These are phyloP conservation scores for Phialemonium atrogriseum DNA, from an alignment of 2,329 filamentous ascomycete species.

Conservation along the genomic window DNA sequence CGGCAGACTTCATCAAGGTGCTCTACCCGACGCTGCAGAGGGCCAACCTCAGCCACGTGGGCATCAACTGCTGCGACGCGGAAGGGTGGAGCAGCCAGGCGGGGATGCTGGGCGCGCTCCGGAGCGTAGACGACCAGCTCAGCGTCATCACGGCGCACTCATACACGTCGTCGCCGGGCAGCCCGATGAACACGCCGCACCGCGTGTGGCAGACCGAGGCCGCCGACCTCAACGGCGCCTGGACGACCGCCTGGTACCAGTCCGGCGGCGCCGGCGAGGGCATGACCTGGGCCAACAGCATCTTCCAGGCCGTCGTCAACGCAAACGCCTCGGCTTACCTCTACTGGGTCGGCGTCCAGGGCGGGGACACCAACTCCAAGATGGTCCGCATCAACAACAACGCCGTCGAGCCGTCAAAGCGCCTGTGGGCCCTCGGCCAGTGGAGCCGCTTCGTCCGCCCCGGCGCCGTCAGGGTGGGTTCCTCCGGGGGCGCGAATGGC, in stretches of 20 bases:
- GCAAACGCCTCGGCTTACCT: constrained; percentile 35
- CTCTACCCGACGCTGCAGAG: constrained; percentile 29
- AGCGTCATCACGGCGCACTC: constrained; percentile 32
- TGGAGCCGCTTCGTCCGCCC: constrained; percentile 22
- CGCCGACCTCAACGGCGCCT: constrained; percentile 30
- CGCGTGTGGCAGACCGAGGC: constrained; percentile 40
- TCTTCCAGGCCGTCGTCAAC: constrained; percentile 32
- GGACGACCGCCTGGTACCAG: constrained; percentile 31
- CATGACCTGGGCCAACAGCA: constrained; percentile 37
- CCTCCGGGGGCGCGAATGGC: constrained; percentile 11
- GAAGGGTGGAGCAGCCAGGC: constrained; percentile 9
- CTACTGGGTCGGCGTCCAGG: constrained; percentile 31
- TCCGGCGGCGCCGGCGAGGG: constrained; percentile 33
- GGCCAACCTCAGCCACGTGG: constrained; percentile 20
- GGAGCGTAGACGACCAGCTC: constrained; percentile 27
- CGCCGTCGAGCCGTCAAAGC: constrained; percentile 15
- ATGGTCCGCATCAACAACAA: constrained; percentile 15
- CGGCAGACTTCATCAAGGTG: constrained; percentile 26
- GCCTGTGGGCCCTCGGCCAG: constrained; percentile 20
- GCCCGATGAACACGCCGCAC: constrained; percentile 22
- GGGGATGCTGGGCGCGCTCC: constrained; percentile 19
- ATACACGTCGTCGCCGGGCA: constrained; percentile 31
- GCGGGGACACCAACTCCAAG: constrained; percentile 18
- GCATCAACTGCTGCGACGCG: constrained; percentile 6
- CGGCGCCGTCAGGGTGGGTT: constrained; percentile 17